Base-by-base conservation (phyloP, 805 yeast species). In the Myxozyma nipponensis region DNA sequence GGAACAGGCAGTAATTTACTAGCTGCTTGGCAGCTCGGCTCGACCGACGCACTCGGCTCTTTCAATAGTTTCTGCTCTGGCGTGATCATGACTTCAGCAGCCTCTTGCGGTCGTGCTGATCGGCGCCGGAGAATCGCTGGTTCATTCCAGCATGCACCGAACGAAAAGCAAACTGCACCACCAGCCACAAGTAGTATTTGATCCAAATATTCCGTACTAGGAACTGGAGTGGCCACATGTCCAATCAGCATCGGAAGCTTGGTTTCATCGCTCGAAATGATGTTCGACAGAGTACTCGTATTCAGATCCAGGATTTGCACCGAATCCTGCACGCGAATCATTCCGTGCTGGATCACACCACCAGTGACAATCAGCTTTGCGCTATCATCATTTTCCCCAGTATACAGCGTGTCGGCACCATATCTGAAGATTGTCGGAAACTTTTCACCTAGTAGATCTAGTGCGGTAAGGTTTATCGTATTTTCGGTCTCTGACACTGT, bases 91-190 rank as follows among this genome's bases (percentile, higher is more conserved):
- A 28, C 7, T 28, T 28, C 13, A 28, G 32, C 13, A n/a, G n/a
- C n/a, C n/a, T n/a, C n/a, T n/a, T n/a, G n/a, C 32, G 13, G 7
- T 28, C 13, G 32, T 13, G 7, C 32, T 28, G 13, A 7, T 9
- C 32, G 32, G 32, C 32, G 32, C 18, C 30, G 10, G 5, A 46
- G 13, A 1, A 60, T 46, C 7, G 42, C 23, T 4, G 57, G 32
- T 23, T 63, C 63, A 45, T 77, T 77, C 75, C 77, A 75, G 19
- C 72, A 73, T 0, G 82, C 72, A 0, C 95, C 95, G 68, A 85
- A 86, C 0, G 90, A 84, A 57, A 83, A 86, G 62, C 95, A 86
- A 1, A 85, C 87, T 0, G 85, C 90, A 2, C 95, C 95, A 2
- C 95, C 89, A 24, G 89, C 88, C 3, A 75, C 69, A 1, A 84